Conservation (phyloP, 169 alveolate species). For the Eimeria necatrix region DNA sequence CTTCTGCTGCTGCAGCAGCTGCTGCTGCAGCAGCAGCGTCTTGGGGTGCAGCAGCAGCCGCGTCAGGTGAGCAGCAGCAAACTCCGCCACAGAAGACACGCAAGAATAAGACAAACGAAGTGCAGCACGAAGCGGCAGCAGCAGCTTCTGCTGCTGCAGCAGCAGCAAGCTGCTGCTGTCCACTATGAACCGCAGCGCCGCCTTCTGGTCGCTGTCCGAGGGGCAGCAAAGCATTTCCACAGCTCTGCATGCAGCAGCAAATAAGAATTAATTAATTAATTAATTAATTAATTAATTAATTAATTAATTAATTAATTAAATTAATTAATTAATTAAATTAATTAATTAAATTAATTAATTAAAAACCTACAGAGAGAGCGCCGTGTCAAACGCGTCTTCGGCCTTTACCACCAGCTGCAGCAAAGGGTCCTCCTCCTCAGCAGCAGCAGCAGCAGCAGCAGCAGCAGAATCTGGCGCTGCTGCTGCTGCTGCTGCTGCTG, state of each 20-base stretch:
- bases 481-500: slow-evolving; percentile 21
- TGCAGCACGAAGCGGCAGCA: slow-evolving; percentile 39
- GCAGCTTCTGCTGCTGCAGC: slow-evolving; percentile 47
- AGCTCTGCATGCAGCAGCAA: neutral
- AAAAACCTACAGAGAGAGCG: too few relatives aligned
- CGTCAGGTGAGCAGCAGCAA: neutral
- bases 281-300: too few relatives aligned
- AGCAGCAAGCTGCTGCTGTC: slow-evolving; percentile 24
- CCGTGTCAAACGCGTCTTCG: too few relatives aligned
- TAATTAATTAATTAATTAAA: too few relatives aligned
- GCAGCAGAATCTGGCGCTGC: neutral
- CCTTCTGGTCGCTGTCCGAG: slow-evolving; percentile 56
- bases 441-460: neutral
- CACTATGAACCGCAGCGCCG: slow-evolving; percentile 36
- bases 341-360: too few relatives aligned
- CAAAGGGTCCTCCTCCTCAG: neutral
- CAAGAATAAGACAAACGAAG: slow-evolving; percentile 49
- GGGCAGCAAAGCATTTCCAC: slow-evolving; percentile 21
- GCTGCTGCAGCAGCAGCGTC: slow-evolving; percentile 57
- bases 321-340: too few relatives aligned
- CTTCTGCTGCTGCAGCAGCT: slow-evolving; percentile 7
- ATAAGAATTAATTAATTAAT: too few relatives aligned
- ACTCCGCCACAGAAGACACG: neutral
- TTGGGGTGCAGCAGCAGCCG: slow-evolving; percentile 45
- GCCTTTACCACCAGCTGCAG: too few relatives aligned